phyloP scores from a whole-genome alignment of 768 basidiomycete species.

The Naematelia encephala region DNA sequence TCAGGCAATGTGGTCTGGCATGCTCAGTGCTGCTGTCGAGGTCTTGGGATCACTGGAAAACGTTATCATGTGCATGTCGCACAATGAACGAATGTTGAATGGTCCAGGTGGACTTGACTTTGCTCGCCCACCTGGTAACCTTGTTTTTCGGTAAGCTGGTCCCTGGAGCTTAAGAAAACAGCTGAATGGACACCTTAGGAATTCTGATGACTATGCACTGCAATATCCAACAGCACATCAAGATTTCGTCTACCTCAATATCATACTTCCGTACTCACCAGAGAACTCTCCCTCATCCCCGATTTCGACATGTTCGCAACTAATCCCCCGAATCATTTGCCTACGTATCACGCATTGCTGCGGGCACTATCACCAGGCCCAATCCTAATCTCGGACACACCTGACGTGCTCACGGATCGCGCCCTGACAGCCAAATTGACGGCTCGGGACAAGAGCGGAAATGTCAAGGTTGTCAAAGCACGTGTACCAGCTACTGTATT shows the following conservation, averaged over 20 bases:
- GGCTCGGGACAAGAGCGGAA: slow-evolving; percentile 8
- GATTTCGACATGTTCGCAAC: slow-evolving; percentile 47
- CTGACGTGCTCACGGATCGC: slow-evolving; percentile 13
- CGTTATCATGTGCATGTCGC: slow-evolving; percentile 42
- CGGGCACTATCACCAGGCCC: slow-evolving; percentile 31
- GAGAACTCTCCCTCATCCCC: slow-evolving; percentile 28
- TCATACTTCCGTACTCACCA: slow-evolving; percentile 32
- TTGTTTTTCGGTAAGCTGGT: slow-evolving; percentile 32
- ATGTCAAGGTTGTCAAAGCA: slow-evolving; percentile 18
- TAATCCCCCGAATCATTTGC: slow-evolving; percentile 11
- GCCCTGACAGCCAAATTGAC: slow-evolving; percentile 12
- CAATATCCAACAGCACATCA: slow-evolving; percentile 19
- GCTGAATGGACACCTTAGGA: slow-evolving; percentile 15
- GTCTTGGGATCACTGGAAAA: slow-evolving; percentile 22
- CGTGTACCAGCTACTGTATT: slow-evolving; percentile 10
- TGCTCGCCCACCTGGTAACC: slow-evolving; percentile 16
- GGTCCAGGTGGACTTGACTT: slow-evolving; percentile 35
- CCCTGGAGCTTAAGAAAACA: no score
- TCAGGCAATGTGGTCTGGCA: slow-evolving; percentile 35
- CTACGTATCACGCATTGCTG: slow-evolving; percentile 35
- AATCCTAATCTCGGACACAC: slow-evolving; percentile 30
- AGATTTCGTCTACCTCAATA: slow-evolving; percentile 26
- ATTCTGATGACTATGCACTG: slow-evolving; percentile 39
- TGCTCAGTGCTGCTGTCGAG: slow-evolving; percentile 25
- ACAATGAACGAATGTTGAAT: slow-evolving; percentile 41